These are phyloP conservation scores for Secale cereale DNA, from an alignment of 176 grass and related monocot species.

Conservation along the genomic window DNA sequence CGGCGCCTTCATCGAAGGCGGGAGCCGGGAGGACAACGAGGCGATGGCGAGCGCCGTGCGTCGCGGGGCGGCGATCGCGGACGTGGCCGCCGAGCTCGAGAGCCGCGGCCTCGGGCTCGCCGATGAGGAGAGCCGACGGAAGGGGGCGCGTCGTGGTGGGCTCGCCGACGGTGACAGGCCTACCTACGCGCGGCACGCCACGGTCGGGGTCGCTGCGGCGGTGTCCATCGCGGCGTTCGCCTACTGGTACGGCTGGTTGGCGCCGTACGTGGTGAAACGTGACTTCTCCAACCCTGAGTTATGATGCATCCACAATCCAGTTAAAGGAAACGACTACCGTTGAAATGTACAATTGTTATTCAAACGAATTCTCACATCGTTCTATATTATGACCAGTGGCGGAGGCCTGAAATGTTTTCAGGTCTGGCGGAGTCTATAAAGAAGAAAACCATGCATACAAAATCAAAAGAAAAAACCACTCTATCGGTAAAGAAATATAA, in stretches of 20 bases:
- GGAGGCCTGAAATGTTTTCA: no score
- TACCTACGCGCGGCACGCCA: constrained; percentile 39
- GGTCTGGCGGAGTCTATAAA: no score
- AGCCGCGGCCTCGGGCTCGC: constrained; percentile 52
- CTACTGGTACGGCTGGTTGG: constrained; percentile 55
- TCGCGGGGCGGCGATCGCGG: constrained; percentile 15
- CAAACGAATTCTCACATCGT: no score
- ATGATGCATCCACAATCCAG: neutral
- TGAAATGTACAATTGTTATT: no score
- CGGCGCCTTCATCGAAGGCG: constrained; percentile 74
- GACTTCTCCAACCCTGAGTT: neutral
- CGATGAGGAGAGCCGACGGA: constrained; percentile 23
- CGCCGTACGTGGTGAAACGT: constrained; percentile 34
- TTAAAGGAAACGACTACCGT: no score
- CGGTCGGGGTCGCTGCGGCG: constrained; percentile 45
- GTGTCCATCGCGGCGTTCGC: constrained; percentile 52
- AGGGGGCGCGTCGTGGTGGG: neutral
- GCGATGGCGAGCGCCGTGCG: constrained; percentile 47
- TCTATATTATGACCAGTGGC: no score
- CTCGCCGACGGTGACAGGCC: neutral
- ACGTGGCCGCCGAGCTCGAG: constrained; percentile 39
- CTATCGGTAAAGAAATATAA: no score
- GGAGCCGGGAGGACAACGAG: constrained; percentile 57
- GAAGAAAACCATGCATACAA: no score
- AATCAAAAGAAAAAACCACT: no score